Conservation (phyloP, 2,329 filamentous ascomycete genomes). For the Fusarium sp. region DNA sequence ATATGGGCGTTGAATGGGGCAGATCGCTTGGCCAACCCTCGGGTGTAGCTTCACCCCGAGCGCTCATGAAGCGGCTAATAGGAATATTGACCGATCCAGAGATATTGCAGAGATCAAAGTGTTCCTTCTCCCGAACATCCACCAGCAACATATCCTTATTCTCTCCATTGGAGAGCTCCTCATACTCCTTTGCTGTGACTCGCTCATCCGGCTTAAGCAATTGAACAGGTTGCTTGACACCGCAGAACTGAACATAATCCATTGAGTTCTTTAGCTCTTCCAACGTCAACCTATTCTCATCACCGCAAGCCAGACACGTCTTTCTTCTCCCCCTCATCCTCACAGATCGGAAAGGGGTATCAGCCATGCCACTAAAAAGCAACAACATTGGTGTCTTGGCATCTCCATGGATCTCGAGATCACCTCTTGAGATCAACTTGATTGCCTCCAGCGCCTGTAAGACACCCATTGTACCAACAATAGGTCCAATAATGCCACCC, state of each 20-base stretch:
- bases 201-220: conserved; percentile 73
- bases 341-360: conserved; percentile 75
- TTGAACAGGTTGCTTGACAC: conserved; percentile 65
- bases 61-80: conserved; percentile 65
- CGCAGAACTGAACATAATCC: conserved; percentile 91
- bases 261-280: conserved; percentile 71
- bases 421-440: conserved; percentile 74
- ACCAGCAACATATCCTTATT: conserved; percentile 68
- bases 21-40: conserved; percentile 56
- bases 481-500: conserved; percentile 90
- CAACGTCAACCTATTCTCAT: conserved; percentile 67
- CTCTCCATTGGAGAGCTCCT: conserved; percentile 40
- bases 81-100: conserved; percentile 80
- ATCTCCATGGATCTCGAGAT: conserved; percentile 35
- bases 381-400: conserved; percentile 53
- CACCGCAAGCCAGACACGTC: conserved; percentile 82
- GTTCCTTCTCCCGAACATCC: conserved; percentile 86
- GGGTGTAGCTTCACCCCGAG: conserved; percentile 51
- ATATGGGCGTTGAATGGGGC: conserved; percentile 66
- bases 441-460: conserved; percentile 91
- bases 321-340: conserved; percentile 75
- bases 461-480: conserved; percentile 93
- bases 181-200: conserved; percentile 73
- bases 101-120: conserved; percentile 84
- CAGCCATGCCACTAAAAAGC: conserved; percentile 60